Conservation (phyloP, 1,284 basidiomycete species). For the Apiotrichum laibachii region DNA sequence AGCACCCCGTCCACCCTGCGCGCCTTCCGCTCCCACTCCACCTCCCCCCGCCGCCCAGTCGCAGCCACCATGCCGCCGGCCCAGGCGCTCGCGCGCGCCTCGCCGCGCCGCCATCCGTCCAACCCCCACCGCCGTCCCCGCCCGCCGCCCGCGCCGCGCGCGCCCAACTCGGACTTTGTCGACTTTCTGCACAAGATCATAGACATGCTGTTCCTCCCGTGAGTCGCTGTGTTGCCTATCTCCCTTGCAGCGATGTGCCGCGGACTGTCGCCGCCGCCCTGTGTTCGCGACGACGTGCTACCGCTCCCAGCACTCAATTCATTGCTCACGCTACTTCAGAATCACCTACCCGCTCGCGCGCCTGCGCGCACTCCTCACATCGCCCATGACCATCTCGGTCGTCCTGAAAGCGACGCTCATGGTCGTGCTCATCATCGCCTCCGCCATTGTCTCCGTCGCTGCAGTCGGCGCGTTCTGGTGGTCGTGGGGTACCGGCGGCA, state of each 20-base stretch:
- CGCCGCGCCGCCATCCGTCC: neutral
- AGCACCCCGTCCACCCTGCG: neutral
- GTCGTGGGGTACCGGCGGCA: conserved; percentile 47
- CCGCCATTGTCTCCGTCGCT: conserved; percentile 41
- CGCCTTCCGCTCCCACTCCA: neutral
- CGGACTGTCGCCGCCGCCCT: neutral
- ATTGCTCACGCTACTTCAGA: conserved; percentile 22
- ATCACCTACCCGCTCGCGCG: conserved; percentile 39
- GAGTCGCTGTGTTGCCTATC: conserved; percentile 9
- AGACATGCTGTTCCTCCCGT: conserved; percentile 36
- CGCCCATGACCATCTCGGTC: conserved; percentile 46
- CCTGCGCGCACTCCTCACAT: conserved; percentile 38
- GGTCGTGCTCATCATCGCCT: conserved; percentile 33
- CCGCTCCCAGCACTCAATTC: neutral
- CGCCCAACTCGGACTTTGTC: conserved; percentile 35
- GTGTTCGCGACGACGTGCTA: too few species aligned
- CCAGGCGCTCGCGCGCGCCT: neutral
- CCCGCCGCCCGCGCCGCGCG: neutral
- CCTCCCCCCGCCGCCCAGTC: neutral
- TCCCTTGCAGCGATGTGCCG: neutral
- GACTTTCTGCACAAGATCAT: conserved; percentile 36
- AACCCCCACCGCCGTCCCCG: neutral
- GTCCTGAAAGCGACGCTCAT: conserved; percentile 41
- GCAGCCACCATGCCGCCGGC: neutral
- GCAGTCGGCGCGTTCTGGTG: conserved; percentile 51